A percentile compares a stretch with the other conserved stretches of the same genome.
Evolutionary conservation across 2,329 filamentous ascomycete genomes (phyloP).

Genomic region (Aspergillus vadensis): DNA sequence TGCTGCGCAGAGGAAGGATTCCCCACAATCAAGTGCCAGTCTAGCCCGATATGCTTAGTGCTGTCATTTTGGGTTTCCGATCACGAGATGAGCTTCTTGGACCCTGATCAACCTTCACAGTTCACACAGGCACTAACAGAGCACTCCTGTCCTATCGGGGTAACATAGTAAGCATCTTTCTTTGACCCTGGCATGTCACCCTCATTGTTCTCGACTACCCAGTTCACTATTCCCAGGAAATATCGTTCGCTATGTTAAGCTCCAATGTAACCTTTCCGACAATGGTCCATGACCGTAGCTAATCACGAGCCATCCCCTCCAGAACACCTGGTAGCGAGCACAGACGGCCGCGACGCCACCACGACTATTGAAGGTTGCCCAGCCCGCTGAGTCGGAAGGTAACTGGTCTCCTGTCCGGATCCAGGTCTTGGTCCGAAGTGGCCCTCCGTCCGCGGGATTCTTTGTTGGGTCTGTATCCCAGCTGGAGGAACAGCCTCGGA

Average conservation of each 20-base stretch:
- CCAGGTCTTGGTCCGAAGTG: not conserved
- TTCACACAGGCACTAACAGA: not conserved
- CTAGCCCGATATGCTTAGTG: not conserved
- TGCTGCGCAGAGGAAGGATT: not conserved
- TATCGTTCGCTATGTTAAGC: not conserved
- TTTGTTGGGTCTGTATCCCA: not conserved
- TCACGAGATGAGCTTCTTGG: not conserved
- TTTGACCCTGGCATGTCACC: not conserved
- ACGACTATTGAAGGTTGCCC: not conserved
- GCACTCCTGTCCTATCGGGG: not conserved
- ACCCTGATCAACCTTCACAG: not conserved
- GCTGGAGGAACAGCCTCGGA: not conserved
- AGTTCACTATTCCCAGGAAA: not conserved
- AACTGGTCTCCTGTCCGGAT: not conserved
- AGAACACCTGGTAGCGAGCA: not conserved
- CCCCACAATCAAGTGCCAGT: not conserved
- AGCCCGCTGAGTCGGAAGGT: not conserved
- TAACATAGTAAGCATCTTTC: not conserved
- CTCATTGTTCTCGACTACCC: not conserved
- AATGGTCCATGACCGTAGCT: not conserved
- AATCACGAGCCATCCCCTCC: not conserved
- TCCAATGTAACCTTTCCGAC: not conserved
- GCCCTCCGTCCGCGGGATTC: not conserved
- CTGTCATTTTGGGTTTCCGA: not conserved
- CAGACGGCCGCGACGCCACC: not conserved